Conservation (phyloP, 148 eudicot species). For the Cornus kousa region DNA sequence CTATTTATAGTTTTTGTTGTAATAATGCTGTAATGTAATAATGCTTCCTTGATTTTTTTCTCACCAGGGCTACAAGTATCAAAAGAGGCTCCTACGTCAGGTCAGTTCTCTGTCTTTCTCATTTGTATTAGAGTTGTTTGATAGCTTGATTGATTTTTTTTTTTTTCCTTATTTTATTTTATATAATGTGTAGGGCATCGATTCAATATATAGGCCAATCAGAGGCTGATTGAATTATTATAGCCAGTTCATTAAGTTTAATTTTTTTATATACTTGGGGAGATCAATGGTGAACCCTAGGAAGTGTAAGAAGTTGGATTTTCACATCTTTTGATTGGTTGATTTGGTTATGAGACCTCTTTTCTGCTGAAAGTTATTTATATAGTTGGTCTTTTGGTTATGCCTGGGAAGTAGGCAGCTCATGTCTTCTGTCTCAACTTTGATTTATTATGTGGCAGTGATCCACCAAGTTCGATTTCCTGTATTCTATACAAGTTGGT, state of each 20-base stretch:
- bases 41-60: conserved; percentile 5
- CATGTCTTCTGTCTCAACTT: not conserved
- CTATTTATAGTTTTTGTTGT: not conserved
- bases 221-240: not conserved
- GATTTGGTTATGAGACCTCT: not conserved
- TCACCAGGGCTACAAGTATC: conserved; percentile 85
- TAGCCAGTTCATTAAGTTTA: not conserved
- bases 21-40: conserved; percentile 13
- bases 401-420: not conserved
- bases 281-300: not conserved
- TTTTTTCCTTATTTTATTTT: no score
- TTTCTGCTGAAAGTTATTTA: not conserved
- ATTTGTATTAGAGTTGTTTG: not conserved
- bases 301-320: not conserved
- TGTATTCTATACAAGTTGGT: not conserved
- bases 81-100: conserved; percentile 81
- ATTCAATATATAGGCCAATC: not conserved
- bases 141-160: no score
- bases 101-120: conserved; percentile 26
- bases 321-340: not conserved
- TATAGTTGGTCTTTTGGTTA: not conserved
- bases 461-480: not conserved
- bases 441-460: not conserved
- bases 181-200: not conserved
- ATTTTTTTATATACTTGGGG: not conserved